Evolutionary conservation across 164 flowering plant species (phyloP), one percentile per base, ranked within the genome.

Genomic region (Sextonia rubra): DNA sequence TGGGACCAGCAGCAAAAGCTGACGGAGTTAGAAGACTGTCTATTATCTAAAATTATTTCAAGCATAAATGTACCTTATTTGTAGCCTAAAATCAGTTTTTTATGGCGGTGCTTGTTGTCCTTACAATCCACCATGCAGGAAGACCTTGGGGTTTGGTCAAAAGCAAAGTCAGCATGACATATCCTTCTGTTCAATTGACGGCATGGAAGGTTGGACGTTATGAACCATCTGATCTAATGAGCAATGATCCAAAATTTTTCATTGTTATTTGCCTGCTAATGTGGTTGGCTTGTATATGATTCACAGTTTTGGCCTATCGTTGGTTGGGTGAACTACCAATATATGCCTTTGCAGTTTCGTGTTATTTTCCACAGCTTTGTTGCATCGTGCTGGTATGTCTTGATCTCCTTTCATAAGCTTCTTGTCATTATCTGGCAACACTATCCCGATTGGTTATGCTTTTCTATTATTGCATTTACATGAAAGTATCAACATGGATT

Each of bases 281-380:
- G 9, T 56, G 15, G 18, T 52, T 52, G 58, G 27, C n/a, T 27
- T 64, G 44, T 37, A 37, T 37, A 7, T 8, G 44, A 37, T 58
- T 73, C 80, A 82, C 90, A 90, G 94, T 86, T 91, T 76, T 87
- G 91, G 94, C 97, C 97, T n/a, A 75, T 88, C 2, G 87, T 91
- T 69, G 90, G 85, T 68, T 88, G 88, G 91, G 80, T 91, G 74
- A 91, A 91, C 73, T 85, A 91, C 80, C 88, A 85, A 65, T 91
- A 90, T 49, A 79, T 91, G 88, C 97, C 94, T 61, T 17, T 86
- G 75, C 92, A 90, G 75, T 82, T 91, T 75, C 91, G 97, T 1
- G 94, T 91, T 27, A 2, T 90, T 72, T 91, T 91, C 77, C 88
- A 83, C 71, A 90, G 94, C 81, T 81, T 88, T 68, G 82, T 85